Base-by-base conservation (phyloP, 768 basidiomycete species). In the Coprinopsis cinerea region DNA sequence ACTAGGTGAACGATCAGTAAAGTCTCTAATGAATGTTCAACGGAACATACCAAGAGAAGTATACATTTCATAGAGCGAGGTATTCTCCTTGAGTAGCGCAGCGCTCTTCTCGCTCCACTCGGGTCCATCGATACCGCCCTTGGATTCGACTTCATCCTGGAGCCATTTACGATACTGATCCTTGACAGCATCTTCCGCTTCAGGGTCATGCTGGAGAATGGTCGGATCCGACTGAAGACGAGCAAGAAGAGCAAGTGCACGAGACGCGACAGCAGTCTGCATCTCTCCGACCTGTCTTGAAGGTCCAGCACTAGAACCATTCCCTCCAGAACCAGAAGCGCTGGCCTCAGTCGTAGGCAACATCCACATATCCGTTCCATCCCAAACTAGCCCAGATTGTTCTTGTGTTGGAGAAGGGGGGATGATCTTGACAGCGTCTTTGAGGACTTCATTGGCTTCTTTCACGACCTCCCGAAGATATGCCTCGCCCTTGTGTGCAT, bases 361-460 rank as follows among this genome's bases (percentile, higher is more conserved):
- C 71, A 84, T 82, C 85, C 91, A 93, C 61, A 92, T 77, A 64
- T 94, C 91, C 26, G 82, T 69, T 1, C 91, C 92, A 62, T 94
- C 92, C 91, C 91, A 94, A 36, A 79, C 56, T 23, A 83, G 60
- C 2, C 76, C 78, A 26, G 59, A 54, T 1, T 66, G 59, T 20
- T 61, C 52, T 24, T 39, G 52, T 51, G 32, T 20, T 5, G 57
- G 62, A 0, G 61, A 68, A 1, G 93, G 93, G 0, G 93, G 94
- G 13, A 97, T 74, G 44, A 96, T 86, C 64, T 93, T 94, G 58
- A 97, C 91, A 10, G 90, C 92, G 44, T 97, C 93, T 46, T 77
- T 82, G 9, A 94, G 69, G 14, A 85, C 83, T 54, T 88, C 92
- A 49, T 88, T 78, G 5, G 88, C 87, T 59, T 90, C 89, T 58